These are phyloP conservation scores for Earliella scabrosa DNA, from an alignment of 1,284 basidiomycete species.

Conservation along the genomic window DNA sequence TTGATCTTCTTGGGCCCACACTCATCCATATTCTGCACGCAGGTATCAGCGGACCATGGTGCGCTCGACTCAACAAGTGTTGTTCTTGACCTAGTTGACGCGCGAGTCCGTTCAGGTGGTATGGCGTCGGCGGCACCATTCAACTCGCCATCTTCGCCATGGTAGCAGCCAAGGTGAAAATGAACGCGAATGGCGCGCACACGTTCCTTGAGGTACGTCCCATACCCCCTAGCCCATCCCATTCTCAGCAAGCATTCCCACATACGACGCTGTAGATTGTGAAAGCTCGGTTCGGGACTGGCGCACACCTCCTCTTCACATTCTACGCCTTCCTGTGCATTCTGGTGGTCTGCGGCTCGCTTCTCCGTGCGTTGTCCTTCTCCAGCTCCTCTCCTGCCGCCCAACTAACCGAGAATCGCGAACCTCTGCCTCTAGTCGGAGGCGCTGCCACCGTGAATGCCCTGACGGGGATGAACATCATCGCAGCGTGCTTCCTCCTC, in stretches of 20 bases:
- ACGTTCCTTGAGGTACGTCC: conserved; percentile 54
- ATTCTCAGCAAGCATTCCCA: neutral
- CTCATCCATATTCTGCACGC: conserved; percentile 8
- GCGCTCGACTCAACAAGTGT: neutral
- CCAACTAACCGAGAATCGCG: neutral
- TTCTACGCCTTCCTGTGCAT: conserved; percentile 82
- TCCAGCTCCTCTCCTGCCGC: conserved; percentile 6
- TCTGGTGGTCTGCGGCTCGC: conserved; percentile 69
- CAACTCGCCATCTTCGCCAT: conserved; percentile 77
- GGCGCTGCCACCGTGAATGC: conserved; percentile 80
- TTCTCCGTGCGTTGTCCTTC: conserved; percentile 45
- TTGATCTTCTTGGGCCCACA: no score
- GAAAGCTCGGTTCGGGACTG: conserved; percentile 72
- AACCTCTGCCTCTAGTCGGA: conserved; percentile 50
- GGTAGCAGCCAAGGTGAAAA: conserved; percentile 75
- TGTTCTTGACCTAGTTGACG: no score
- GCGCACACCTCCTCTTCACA: conserved; percentile 78
- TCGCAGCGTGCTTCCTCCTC: conserved; percentile 82
- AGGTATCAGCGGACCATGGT: conserved; percentile 56
- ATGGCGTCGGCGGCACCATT: conserved; percentile 65
- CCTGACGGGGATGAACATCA: conserved; percentile 83
- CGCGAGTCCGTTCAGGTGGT: conserved; percentile 45
- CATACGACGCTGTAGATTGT: conserved; percentile 54
- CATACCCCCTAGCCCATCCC: neutral
- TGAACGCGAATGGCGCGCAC: conserved; percentile 66